Conservation (phyloP, 1,284 basidiomycete genomes). For the Kalmanozyma brasiliensis region DNA sequence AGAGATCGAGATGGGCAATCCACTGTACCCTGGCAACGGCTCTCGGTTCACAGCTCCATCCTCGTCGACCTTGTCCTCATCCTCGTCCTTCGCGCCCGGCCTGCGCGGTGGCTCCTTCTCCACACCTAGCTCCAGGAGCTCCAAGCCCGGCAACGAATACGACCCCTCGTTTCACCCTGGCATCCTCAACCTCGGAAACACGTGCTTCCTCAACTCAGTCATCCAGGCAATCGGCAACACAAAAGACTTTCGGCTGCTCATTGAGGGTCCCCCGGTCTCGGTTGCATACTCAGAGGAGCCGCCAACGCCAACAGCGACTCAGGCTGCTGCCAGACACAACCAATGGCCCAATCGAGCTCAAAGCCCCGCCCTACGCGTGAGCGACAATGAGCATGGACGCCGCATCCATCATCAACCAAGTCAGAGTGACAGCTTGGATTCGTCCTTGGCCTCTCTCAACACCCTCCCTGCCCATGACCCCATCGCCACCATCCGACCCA, state of each 20-base stretch:
- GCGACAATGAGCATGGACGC: slow-evolving; percentile 50
- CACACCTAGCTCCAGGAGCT: slow-evolving; percentile 81
- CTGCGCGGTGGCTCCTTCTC: slow-evolving; percentile 80
- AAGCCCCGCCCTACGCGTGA: slow-evolving; percentile 51
- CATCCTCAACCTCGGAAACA: slow-evolving; percentile 85
- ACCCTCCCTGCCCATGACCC: slow-evolving; percentile 30
- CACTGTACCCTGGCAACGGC: slow-evolving; percentile 19
- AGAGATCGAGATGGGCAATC: slow-evolving; percentile 23
- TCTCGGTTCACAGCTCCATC: slow-evolving; percentile 74
- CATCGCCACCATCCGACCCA: slow-evolving; percentile 37
- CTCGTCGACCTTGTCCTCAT: slow-evolving; percentile 1
- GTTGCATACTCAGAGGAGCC: slow-evolving; percentile 7
- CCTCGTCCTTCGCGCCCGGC: slow-evolving; percentile 13
- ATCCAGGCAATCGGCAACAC: slow-evolving; percentile 78
- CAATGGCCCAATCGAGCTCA: slow-evolving; percentile 41
- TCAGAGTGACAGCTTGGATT: slow-evolving; percentile 26
- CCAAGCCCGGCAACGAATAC: slow-evolving; percentile 65
- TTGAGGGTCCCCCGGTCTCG: slow-evolving; percentile 65
- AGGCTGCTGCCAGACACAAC: slow-evolving; percentile 11
- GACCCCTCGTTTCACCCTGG: slow-evolving; percentile 71
- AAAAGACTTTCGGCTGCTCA: slow-evolving; percentile 74
- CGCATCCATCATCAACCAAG: slow-evolving; percentile 28
- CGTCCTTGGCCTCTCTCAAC: slow-evolving; percentile 26
- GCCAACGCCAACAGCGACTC: slow-evolving; percentile 4
- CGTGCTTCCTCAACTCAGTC: slow-evolving; percentile 91